A percentile compares a stretch with the other conserved stretches of the same genome.
phyloP scores from a whole-genome alignment of 345 rosid genomes.

The Xanthoceras sorbifolium region DNA sequence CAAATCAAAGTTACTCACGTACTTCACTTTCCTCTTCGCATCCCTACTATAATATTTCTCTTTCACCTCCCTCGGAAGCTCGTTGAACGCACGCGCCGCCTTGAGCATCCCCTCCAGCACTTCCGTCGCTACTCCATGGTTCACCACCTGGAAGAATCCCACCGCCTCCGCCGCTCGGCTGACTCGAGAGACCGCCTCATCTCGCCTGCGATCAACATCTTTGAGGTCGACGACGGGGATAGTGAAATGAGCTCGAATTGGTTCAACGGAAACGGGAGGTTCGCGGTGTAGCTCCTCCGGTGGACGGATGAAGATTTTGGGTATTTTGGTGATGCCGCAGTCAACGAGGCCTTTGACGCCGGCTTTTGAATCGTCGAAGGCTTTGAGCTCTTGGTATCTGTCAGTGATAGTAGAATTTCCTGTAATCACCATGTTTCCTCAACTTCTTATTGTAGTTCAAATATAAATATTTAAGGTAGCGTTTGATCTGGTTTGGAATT shows the following conservation, averaged over 20 bases:
- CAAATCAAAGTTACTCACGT: slow-evolving; percentile 19
- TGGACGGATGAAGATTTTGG: slow-evolving; percentile 29
- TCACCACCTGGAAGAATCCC: slow-evolving; percentile 43
- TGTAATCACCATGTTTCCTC: background rate
- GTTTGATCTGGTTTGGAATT: too few species aligned
- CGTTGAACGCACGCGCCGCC: slow-evolving; percentile 32
- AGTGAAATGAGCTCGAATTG: background rate
- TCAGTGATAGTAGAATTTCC: slow-evolving; percentile 12
- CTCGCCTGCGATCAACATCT: background rate
- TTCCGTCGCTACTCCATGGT: slow-evolving; percentile 25
- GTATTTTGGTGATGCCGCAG: slow-evolving; percentile 31
- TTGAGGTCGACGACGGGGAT: slow-evolving; percentile 26
- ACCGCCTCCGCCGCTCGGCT: slow-evolving; percentile 31
- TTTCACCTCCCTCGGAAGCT: slow-evolving; percentile 35
- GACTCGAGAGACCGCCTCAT: slow-evolving; percentile 23
- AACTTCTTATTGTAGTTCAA: background rate
- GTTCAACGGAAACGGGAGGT: background rate
- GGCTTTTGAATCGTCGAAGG: slow-evolving; percentile 37
- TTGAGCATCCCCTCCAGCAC: slow-evolving; percentile 31
- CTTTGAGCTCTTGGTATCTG: slow-evolving; percentile 24
- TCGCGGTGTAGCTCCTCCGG: slow-evolving; percentile 11
- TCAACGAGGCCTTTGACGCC: slow-evolving; percentile 46
- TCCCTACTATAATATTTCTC: slow-evolving; percentile 31
- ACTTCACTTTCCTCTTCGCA: slow-evolving; percentile 22
- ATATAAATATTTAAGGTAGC: too few species aligned